phyloP scores from a whole-genome alignment of 345 rosid genomes.

The Lepidium aucheri region DNA sequence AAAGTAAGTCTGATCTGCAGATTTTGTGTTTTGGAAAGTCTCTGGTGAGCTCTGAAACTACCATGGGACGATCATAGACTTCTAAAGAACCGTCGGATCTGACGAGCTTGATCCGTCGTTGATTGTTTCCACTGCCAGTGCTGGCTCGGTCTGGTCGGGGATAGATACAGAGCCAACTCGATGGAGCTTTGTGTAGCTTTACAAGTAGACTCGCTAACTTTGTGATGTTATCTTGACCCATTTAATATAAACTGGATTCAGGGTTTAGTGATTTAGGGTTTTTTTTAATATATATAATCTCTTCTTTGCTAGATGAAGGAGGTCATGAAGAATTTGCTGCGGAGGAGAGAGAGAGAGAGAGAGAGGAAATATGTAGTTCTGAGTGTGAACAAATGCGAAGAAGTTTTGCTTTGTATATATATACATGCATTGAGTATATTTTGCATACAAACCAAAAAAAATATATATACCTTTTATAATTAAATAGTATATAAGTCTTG shows the following conservation, averaged over 20 bases:
- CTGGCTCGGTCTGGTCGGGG: constrained; percentile 6
- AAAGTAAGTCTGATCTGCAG: constrained; percentile 65
- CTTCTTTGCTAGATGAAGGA: background rate
- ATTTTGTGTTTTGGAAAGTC: constrained; percentile 74
- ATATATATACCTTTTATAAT: background rate
- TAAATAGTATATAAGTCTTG: background rate
- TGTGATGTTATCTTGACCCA: constrained; percentile 26
- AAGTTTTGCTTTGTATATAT: constrained; percentile 20
- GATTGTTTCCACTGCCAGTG: background rate
- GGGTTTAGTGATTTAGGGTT: constrained; percentile 2
- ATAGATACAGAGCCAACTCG: constrained; percentile 25
- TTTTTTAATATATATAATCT: background rate
- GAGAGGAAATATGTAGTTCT: background rate
- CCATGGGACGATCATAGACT: constrained; percentile 49
- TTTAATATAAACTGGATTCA: background rate
- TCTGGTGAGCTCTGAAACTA: constrained; percentile 47
- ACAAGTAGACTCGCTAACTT: constrained; percentile 20
- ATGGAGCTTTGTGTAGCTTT: constrained; percentile 23
- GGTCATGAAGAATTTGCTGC: background rate
- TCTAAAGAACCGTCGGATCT: constrained; percentile 56
- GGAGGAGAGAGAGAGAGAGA: background rate
- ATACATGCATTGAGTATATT: background rate
- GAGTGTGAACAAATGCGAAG: constrained; percentile 19
- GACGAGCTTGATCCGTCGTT: constrained; percentile 44
- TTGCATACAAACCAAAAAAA: background rate